These are phyloP conservation scores for Stephania japonica DNA, from an alignment of 164 flowering plant species.

Conservation along the genomic window DNA sequence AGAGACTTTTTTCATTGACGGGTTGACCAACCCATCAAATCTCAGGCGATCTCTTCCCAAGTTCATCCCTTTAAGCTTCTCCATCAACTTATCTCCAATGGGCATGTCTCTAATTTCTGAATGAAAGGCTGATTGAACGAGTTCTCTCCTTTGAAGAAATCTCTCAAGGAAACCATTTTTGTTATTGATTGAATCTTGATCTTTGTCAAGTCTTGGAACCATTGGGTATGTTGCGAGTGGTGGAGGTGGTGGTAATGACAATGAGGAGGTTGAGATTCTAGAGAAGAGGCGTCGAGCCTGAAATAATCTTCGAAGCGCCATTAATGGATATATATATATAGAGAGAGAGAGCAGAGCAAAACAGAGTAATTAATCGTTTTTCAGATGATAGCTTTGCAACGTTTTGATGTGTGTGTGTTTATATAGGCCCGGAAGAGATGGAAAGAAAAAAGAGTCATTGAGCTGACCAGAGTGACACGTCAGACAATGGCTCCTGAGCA, in stretches of 20 bases:
- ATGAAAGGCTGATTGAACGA: conserved; percentile 16
- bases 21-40: conserved; percentile 38
- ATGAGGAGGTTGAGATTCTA: conserved; percentile 16
- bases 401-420: background rate
- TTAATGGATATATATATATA: conserved; percentile 17
- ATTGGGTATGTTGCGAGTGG: background rate
- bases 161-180: conserved; percentile 32
- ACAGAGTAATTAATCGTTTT: too few relatives aligned
- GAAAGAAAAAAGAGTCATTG: background rate
- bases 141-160: conserved; percentile 33
- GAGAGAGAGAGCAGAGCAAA: background rate
- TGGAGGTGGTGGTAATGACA: background rate
- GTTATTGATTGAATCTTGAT: conserved; percentile 19
- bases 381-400: background rate
- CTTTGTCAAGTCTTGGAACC: conserved; percentile 1
- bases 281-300: conserved; percentile 33
- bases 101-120: conserved; percentile 29
- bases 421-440: background rate
- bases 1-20: conserved; percentile 23
- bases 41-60: conserved; percentile 37
- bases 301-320: conserved; percentile 43
- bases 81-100: conserved; percentile 35
- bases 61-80: conserved; percentile 39
- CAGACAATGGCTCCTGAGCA: background rate
- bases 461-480: background rate